Evolutionary conservation across 108 stramenopile species (phyloP), one percentile per base, ranked within the genome.

Genomic region (Cyclotella choctawhatcheeana): DNA sequence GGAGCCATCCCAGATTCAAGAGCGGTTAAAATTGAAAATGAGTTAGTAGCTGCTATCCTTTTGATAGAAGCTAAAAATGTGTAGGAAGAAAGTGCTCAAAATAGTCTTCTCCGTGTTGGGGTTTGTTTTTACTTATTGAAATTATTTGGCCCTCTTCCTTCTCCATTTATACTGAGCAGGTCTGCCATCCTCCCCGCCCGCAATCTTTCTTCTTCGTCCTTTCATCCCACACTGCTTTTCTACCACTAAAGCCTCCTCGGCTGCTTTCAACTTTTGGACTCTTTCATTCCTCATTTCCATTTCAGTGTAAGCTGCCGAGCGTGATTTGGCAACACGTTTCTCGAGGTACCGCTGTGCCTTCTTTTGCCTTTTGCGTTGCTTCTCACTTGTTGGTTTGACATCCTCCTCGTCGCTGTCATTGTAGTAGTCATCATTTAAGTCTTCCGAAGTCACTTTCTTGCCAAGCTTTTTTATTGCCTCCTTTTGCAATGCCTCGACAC

Each of bases 81-180:
- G n/a, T n/a, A n/a, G n/a, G n/a, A n/a, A n/a, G n/a, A n/a, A n/a
- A n/a, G n/a, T n/a, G n/a, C n/a, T n/a, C n/a, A n/a, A n/a, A n/a
- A n/a, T n/a, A n/a, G n/a, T n/a, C n/a, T n/a, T n/a, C n/a, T n/a
- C n/a, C n/a, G n/a, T n/a, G n/a, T n/a, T n/a, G n/a, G n/a, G n/a
- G n/a, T n/a, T n/a, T n/a, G n/a, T n/a, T 40, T 40, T 8, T 12
- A 40, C 37, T 40, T 40, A 6, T 40, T 40, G 37, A 16, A 24
- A 27, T 54, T 69, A 87, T 48, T 67, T 77, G 20, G 83, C 63
- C 22, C 90, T 73, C 71, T 86, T 88, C 71, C 89, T 82, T 72
- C 93, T 67, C 90, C 90, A 91, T 62, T 88, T 88, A 67, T 91
- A 94, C 40, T 83, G 80, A 21, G 90, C 87, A 5, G 93, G 90